Base-by-base conservation (phyloP, 1,284 basidiomycete genomes). In the Tylopilus sp. region DNA sequence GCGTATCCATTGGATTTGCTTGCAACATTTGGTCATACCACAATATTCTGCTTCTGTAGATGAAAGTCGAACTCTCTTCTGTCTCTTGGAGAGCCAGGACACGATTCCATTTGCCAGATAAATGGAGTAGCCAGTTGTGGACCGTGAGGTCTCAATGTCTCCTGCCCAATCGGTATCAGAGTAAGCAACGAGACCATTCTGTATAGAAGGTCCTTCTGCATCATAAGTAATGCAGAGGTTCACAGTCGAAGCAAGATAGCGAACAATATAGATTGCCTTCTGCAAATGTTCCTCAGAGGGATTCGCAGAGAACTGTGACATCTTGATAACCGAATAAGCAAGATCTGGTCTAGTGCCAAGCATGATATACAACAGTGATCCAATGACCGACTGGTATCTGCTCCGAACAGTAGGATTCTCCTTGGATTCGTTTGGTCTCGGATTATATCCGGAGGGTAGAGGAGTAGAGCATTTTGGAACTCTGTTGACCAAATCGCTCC, bases 271-370 rank as follows among this genome's bases (percentile, higher is more conserved):
- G 1, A 55, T 16, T 3, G 44, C 53, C 19, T 55, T 61, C 18
- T 49, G 38, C 29, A 60, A 22, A 33, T 60, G 58, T 32, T 60
- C 52, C 16, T 61, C 29, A 12, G n/a, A 26, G 1, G 60, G 29
- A 61, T 61, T 61, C 4, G 53, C 29, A 51, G 53, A 61, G n/a
- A 51, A 56, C 12, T 56, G 53, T 29, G 54, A 56, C 53, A 61
- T 61, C 29, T 61, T 57, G 47, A 51, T 56, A 6, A 61, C 36
- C 9, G 54, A 8, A 32, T 22, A 39, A 18, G 54, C 32, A 39
- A 51, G 36, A 15, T 61, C 60, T 2, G 53, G 60, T 38, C 41
- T 7, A 2, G 59, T 60, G 33, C 53, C 59, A 16, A 60, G 39
- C 41, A 47, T 60, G 26, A 60, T 60, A n/a, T 60, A 60, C 1